Percentiles rank a stretch among this genome's conserved stretches.
phyloP scores from a whole-genome alignment of 495 filamentous ascomycete species.

The Lophium mytilinum region DNA sequence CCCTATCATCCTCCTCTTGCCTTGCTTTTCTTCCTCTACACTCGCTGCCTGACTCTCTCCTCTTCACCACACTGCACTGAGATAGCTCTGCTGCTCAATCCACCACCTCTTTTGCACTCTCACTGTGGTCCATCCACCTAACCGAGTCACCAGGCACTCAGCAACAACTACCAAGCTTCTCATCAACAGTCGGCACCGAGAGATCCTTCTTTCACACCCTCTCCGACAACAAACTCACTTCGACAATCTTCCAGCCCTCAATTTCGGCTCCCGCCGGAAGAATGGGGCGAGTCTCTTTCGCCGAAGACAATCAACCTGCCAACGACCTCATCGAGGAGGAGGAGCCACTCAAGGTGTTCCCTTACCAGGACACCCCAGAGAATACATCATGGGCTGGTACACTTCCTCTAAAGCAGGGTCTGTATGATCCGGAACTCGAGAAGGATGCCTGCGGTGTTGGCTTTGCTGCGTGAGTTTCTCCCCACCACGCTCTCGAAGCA shows the following conservation, averaged over 20 bases:
- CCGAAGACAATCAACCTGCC: constrained; percentile 58
- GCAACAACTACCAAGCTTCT: neutral
- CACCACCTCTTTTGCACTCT: neutral
- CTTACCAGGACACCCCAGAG: constrained; percentile 75
- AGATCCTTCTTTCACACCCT: neutral
- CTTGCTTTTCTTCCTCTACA: neutral
- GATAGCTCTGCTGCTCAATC: neutral
- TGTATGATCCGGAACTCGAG: constrained; percentile 93
- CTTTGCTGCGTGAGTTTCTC: constrained; percentile 82
- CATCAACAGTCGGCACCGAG: neutral
- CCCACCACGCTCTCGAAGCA: neutral
- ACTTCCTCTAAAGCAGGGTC: constrained; percentile 92
- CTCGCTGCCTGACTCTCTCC: neutral
- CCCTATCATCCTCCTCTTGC: neutral
- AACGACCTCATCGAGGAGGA: constrained; percentile 51
- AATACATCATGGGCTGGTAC: constrained; percentile 92
- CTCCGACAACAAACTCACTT: neutral
- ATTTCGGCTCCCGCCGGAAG: constrained; percentile 39
- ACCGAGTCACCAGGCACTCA: neutral
- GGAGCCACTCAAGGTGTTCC: constrained; percentile 56
- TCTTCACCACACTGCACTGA: neutral
- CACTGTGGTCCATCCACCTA: neutral
- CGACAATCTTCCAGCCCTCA: constrained; percentile 14
- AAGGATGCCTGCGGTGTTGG: constrained; percentile 99
- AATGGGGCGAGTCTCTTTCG: constrained; percentile 56